These are phyloP conservation scores for Venturia carpophila DNA, from an alignment of 2,329 filamentous ascomycete species.

Conservation along the genomic window DNA sequence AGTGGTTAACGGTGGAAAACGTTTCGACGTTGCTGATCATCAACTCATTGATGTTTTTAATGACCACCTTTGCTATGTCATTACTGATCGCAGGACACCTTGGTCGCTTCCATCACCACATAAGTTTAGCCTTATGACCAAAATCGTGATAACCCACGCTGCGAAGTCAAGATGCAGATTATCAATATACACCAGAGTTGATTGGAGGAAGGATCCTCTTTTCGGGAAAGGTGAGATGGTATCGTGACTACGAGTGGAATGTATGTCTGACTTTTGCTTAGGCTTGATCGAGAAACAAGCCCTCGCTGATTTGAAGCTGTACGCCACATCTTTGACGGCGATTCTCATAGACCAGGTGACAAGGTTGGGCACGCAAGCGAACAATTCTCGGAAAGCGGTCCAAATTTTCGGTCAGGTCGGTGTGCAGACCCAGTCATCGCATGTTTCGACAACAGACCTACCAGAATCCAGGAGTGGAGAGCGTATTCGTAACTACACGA, in stretches of 20 bases:
- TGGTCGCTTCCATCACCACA: constrained; percentile 82
- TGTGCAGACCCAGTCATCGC: constrained; percentile 55
- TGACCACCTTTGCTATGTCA: constrained; percentile 56
- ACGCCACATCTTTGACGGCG: constrained; percentile 67
- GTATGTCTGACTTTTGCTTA: constrained; percentile 21
- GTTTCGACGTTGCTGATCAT: constrained; percentile 59
- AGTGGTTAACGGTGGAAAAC: constrained; percentile 46
- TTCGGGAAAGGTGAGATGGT: constrained; percentile 34
- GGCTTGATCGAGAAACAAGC: constrained; percentile 56
- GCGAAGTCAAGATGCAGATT: constrained; percentile 90
- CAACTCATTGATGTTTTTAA: constrained; percentile 69
- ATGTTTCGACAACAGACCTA: constrained; percentile 31
- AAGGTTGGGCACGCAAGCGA: constrained; percentile 56
- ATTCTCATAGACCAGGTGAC: constrained; percentile 70
- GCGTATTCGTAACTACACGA: constrained; percentile 8
- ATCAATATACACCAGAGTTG: constrained; percentile 77
- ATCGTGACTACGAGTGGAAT: background rate
- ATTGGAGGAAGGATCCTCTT: constrained; percentile 63
- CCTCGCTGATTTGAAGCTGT: constrained; percentile 62
- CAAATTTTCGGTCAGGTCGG: constrained; percentile 73
- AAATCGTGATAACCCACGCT: constrained; percentile 88
- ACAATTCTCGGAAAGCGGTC: constrained; percentile 67
- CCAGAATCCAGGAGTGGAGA: constrained; percentile 18
- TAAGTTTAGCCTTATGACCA: constrained; percentile 74
- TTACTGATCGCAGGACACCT: constrained; percentile 55